Conservation (phyloP, 2,329 filamentous ascomycete genomes). For the Xylariaceae sp. region DNA sequence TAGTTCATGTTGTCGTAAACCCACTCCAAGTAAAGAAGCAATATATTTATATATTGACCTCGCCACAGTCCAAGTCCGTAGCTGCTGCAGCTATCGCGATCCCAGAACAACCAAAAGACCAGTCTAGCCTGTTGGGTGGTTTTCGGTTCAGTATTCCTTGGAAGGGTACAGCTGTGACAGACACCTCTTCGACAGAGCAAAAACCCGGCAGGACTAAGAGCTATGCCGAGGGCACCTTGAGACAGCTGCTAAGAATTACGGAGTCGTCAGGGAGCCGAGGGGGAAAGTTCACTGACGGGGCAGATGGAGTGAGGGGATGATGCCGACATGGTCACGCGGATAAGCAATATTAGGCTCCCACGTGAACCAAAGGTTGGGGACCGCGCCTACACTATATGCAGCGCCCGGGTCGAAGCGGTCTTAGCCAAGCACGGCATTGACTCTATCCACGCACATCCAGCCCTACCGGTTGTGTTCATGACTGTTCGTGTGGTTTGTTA, state of each 20-base stretch:
- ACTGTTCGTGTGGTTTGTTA: no score
- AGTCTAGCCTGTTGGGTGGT: constrained; percentile 44
- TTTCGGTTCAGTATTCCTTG: constrained; percentile 57
- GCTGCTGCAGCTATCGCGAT: constrained; percentile 37
- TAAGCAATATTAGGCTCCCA: no score
- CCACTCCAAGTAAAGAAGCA: not conserved
- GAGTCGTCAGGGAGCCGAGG: constrained; percentile 29
- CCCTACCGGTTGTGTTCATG: no score
- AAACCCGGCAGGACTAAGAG: constrained; percentile 44
- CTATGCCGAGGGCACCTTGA: constrained; percentile 63
- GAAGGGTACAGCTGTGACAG: constrained; percentile 38
- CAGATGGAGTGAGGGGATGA: no score
- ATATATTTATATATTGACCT: constrained; percentile 17
- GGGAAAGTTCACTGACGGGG: constrained; percentile 17
- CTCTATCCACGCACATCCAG: no score
- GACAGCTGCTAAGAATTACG: constrained; percentile 55
- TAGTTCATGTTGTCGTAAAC: not conserved
- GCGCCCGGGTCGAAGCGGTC: no score
- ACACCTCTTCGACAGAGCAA: constrained; percentile 21
- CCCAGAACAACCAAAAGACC: constrained; percentile 33
- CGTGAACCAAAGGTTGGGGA: no score
- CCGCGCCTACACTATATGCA: no score
- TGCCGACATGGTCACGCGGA: no score
- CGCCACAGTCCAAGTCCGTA: constrained; percentile 36
- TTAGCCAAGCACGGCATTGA: no score